Evolutionary conservation across 2,329 filamentous ascomycete species (phyloP), one percentile per base, ranked within the genome.

Genomic region (Chrysoporthe deuterocubensis): DNA sequence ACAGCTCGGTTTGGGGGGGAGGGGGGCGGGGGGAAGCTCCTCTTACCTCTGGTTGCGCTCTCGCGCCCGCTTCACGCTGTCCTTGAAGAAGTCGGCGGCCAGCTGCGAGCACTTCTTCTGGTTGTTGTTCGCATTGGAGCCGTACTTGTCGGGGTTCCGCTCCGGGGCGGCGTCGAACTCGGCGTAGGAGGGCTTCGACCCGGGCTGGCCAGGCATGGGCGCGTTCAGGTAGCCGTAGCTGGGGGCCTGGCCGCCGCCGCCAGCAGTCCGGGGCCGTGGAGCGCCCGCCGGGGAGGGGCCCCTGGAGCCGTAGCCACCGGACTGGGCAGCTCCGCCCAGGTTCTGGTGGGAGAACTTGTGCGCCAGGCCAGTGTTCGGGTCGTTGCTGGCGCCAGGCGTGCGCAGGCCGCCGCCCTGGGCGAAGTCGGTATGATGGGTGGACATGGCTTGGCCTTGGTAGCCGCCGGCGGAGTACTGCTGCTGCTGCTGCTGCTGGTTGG

Each of bases 271-370:
- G 62, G 95, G 94, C 69, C 96, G 90, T 77, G 92, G 90, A 64
- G 84, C 86, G 11, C 65, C 65, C 34, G 67, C 65, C 40, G 93
- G 89, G 43, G 92, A 90, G 43, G 87, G 85, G 46, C 85, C 86
- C 58, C 93, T 87, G 69, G 87, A 85, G 71, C 84, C 88, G 76
- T 94, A 94, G 61, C 89, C 88, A 69, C 88, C 89, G 42, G 86
- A 85, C 72, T 93, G 87, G 69, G 89, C 89, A 56, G 88, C 89
- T 57, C 88, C 89, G 69, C 92, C 91, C 52, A 98, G 86, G 79
- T 97, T 97, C 83, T 98, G 95, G 80, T 97, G 94, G 68, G 95
- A 96, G 80, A 98, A 97, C 79, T 99, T 96, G 78, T 97, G 93
- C 69, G 94, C 94, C 58, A 98, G 87, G 42, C 94, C 94, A 74